Base-by-base conservation (phyloP, 345 rosid genomes). In the Eucalyptus rudis region DNA sequence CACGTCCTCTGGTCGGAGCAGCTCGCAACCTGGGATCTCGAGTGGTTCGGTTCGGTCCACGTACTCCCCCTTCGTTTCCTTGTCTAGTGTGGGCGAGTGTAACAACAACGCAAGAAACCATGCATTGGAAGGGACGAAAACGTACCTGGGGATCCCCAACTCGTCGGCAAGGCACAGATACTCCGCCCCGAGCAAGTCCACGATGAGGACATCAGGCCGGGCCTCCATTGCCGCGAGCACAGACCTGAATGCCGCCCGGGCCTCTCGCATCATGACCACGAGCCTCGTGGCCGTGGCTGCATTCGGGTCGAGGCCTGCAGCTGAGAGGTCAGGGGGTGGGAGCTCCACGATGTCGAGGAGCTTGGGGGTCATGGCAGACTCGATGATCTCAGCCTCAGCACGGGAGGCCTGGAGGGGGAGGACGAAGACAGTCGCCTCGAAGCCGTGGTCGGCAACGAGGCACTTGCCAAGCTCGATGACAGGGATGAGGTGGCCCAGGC, bases 401-500 rank as follows among this genome's bases (percentile, higher is more conserved):
- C 62, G 20, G 13, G 95, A 90, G n/a, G 89, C 31, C 25, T 80
- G 71, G 13, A 87, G 86, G 45, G 89, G 54, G 58, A 93, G 91
- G 5, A 91, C 89, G 22, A 93, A 90, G 81, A 94, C 71, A 20
- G 95, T 94, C 14, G 93, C 92, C 20, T 92, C 43, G 52, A 93
- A 80, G 87, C 90, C 89, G 86, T 86, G 93, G 66, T 44, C 50
- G 20, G 90, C 89, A 36, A 66, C 89, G 49, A 96, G 92, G 86
- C 93, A 92, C 88, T 93, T 90, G 9, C 94, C 93, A 27, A 96
- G 94, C 87, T 93, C 96, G 24, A 95, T 87, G 49, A 90, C 85
- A 1, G 98, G 96, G 89, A 94, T 93, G 7, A 94, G 90, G 89
- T 95, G 96, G 47, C 96, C 96, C 64, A 94, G 45, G 52, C 97